Percentiles rank a stretch among this genome's conserved stretches.
Conservation (phyloP, 176 grass and related monocot genomes). For the Puccinellia tenuiflora region DNA sequence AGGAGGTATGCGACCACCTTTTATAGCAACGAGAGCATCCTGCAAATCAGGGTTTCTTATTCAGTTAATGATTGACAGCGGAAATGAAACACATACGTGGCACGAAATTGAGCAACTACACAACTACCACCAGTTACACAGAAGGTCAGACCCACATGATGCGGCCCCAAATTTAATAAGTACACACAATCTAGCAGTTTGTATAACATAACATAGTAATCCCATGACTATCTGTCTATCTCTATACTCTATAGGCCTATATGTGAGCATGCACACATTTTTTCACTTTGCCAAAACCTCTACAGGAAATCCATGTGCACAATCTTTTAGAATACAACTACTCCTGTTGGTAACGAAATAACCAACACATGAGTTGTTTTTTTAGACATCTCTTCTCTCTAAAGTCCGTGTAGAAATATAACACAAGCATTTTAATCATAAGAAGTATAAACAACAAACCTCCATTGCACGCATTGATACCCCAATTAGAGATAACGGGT, state of each 20-base stretch:
- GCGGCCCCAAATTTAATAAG: neutral
- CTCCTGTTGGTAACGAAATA: neutral
- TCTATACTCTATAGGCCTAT: neutral
- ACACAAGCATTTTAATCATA: neutral
- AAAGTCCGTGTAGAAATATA: neutral
- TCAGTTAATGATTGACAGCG: neutral
- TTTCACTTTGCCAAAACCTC: neutral
- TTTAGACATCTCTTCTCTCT: neutral
- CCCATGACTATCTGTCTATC: neutral
- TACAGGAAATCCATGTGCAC: neutral
- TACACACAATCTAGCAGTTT: neutral
- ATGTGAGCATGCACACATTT: neutral
- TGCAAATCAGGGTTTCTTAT: constrained; percentile 26
- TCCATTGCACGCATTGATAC: constrained; percentile 98
- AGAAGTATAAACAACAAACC: constrained; percentile 44
- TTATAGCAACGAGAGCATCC: constrained; percentile 87
- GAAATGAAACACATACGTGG: neutral
- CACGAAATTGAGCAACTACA: neutral
- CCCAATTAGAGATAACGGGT: constrained; percentile 86
- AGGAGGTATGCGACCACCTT: constrained; percentile 78
- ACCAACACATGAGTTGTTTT: neutral
- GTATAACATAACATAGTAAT: neutral
- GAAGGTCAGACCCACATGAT: neutral
- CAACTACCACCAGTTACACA: neutral
- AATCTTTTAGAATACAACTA: neutral